Evolutionary conservation across 176 grass and related monocot genomes (phyloP), one percentile per base, ranked within the genome.

Genomic region (Cymbopogon citratus): DNA sequence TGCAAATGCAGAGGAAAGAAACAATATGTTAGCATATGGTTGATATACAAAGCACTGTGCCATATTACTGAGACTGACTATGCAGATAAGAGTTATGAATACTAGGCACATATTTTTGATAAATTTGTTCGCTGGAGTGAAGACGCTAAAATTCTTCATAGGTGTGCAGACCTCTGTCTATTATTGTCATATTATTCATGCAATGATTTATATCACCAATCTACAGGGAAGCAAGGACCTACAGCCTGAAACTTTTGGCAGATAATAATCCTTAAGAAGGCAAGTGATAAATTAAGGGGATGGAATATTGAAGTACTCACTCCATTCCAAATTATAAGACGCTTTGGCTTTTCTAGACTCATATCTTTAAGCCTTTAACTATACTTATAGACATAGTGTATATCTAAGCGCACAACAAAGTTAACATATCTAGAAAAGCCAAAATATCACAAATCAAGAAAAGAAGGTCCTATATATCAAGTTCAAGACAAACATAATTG

Each of bases 1-100:
- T 97, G 88, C 73, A 87, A 29, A 83, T 38, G 86, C 80, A 60
- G 60, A 76, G 60, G 7, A 66, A 40, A 26, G 34, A 28, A 66
- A 72, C 1, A 48, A 25, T 48, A 60, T 29, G 73, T 75, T 15
- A 71, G 57, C 59, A 19, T 49, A 70, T 43, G 45, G 80, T 79
- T 35, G 31, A 72, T 65, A 54, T 41, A 40, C 65, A 36, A 35
- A 56, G 19, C 29, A 31, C 14, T 23, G 10, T 27, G 35, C 48
- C 27, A 60, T 24, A 45, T 19, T 21, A 56, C 27, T 76, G 16
- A 44, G 41, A 54, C 54, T 23, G 28, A 69, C 11, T 59, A 49
- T 26, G 48, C 64, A 78, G 14, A 13, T 74, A 64, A 19, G n/a
- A 78, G 13, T 9, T 74, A 51, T 51, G n/a, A 68, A 21, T 3